phyloP scores from a whole-genome alignment of 1,139 yeast genomes.

The Pneumocystis carinii region DNA sequence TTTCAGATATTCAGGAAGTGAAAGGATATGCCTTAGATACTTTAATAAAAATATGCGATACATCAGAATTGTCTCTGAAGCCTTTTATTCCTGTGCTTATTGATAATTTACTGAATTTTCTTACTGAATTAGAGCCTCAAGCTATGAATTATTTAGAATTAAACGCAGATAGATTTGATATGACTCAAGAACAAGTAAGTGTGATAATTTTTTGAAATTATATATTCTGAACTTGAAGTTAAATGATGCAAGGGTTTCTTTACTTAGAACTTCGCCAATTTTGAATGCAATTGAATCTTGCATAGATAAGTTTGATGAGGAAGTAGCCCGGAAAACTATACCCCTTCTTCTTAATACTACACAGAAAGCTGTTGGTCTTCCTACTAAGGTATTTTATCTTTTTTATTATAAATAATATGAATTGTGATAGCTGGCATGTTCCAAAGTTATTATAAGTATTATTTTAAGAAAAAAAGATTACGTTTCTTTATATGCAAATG shows the following conservation, averaged over 20 bases:
- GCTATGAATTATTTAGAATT: constrained; percentile 69
- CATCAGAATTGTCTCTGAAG: constrained; percentile 43
- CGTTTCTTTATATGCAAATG: constrained; percentile 47
- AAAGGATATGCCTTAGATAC: constrained; percentile 62
- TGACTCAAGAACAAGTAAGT: constrained; percentile 26
- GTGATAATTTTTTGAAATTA: not conserved
- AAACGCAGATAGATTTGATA: constrained; percentile 76
- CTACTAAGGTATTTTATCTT: constrained; percentile 83
- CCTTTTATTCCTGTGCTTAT: constrained; percentile 57
- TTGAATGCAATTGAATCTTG: constrained; percentile 74
- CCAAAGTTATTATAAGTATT: constrained; percentile 46
- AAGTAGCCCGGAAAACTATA: constrained; percentile 39
- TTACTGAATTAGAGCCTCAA: constrained; percentile 88
- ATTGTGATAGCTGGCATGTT: not conserved
- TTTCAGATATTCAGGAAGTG: constrained; percentile 78
- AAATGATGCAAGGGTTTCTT: constrained; percentile 62
- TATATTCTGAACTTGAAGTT: constrained; percentile 3
- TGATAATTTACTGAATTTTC: constrained; percentile 50
- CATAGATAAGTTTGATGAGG: constrained; percentile 42
- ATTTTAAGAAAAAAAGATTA: constrained; percentile 43
- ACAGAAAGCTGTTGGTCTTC: constrained; percentile 66
- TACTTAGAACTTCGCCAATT: constrained; percentile 69
- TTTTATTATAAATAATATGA: constrained; percentile 13
- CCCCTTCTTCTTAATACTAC: constrained; percentile 30
- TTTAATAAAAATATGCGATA: constrained; percentile 50